Conservation (phyloP, 169 alveolate genomes). For the Cryptosporidium tyzzeri region DNA sequence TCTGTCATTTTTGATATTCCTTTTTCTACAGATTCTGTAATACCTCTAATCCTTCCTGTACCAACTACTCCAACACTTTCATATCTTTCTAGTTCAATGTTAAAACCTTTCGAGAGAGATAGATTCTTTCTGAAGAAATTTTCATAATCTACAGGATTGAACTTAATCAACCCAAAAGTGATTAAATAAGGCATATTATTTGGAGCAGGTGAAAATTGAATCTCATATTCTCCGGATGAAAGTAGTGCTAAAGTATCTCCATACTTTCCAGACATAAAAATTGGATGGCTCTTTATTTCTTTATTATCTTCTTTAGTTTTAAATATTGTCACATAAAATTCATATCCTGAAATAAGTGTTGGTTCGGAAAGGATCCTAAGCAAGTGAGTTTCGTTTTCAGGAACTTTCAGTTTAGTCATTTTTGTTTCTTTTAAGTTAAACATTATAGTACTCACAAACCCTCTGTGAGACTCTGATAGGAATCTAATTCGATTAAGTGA, state of each 20-base stretch:
- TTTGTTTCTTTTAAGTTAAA: slow-evolving; percentile 36
- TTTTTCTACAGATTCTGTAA: not conserved
- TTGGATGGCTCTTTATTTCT: slow-evolving; percentile 2
- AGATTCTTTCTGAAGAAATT: slow-evolving; percentile 11
- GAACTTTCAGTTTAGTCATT: slow-evolving; percentile 32
- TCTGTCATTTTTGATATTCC: not conserved
- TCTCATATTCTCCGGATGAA: slow-evolving; percentile 25
- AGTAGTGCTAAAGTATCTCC: slow-evolving; percentile 49
- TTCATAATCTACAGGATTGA: slow-evolving; percentile 27
- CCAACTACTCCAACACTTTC: slow-evolving; percentile 28
- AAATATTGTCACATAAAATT: slow-evolving; percentile 30
- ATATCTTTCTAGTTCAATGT: not conserved
- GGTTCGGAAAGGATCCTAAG: slow-evolving; percentile 58
- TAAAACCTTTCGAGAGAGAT: not conserved
- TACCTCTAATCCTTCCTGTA: not conserved
- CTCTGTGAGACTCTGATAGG: slow-evolving; percentile 21
- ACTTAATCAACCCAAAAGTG: slow-evolving; percentile 50
- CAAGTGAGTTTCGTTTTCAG: slow-evolving; percentile 3
- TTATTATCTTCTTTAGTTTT: slow-evolving; percentile 27
- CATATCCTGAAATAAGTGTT: slow-evolving; percentile 59
- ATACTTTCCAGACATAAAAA: slow-evolving; percentile 65
- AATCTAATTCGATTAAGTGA: slow-evolving; percentile 65
- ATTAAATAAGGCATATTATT: slow-evolving; percentile 57
- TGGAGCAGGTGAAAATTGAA: slow-evolving; percentile 45
- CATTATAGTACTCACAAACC: slow-evolving; percentile 49